These are phyloP conservation scores for Fusarium illudens DNA, from an alignment of 2,329 filamentous ascomycete genomes.

Conservation along the genomic window DNA sequence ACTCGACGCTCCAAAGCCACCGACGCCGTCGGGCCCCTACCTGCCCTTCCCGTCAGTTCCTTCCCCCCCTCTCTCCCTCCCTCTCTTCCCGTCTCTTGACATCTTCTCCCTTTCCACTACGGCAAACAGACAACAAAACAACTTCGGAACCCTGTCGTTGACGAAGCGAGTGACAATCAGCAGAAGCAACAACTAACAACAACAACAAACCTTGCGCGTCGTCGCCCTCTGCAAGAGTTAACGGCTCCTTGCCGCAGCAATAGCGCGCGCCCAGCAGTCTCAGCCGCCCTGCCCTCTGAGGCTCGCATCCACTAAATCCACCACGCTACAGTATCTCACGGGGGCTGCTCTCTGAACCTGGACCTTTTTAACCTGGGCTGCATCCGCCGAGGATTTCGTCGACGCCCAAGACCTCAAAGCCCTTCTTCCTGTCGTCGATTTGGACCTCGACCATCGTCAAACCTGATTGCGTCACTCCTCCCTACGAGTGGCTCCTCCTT, in stretches of 20 bases:
- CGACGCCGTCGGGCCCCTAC: constrained; percentile 26
- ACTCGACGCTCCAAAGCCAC: constrained; percentile 27
- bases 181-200: constrained; percentile 30
- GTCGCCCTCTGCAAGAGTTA: constrained; percentile 22
- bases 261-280: constrained; percentile 24
- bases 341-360: not conserved
- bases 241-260: constrained; percentile 15
- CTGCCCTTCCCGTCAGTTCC: constrained; percentile 17
- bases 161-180: constrained; percentile 20
- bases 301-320: constrained; percentile 8
- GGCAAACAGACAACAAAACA: constrained; percentile 25
- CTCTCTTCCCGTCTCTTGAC: constrained; percentile 4
- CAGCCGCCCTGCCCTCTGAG: constrained; percentile 23
- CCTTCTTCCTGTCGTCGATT: not conserved
- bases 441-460: not conserved
- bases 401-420: not conserved
- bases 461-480: constrained; percentile 26
- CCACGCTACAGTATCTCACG: not conserved
- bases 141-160: constrained; percentile 13
- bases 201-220: constrained; percentile 11
- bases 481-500: constrained; percentile 16
- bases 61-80: constrained; percentile 6
- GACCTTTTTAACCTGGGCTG: not conserved
- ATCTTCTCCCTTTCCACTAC: constrained; percentile 17
- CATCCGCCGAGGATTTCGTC: not conserved